Evolutionary conservation across 2,329 filamentous ascomycete genomes (phyloP), one percentile per base, ranked within the genome.

Genomic region (Aspergillus viridinutans): DNA sequence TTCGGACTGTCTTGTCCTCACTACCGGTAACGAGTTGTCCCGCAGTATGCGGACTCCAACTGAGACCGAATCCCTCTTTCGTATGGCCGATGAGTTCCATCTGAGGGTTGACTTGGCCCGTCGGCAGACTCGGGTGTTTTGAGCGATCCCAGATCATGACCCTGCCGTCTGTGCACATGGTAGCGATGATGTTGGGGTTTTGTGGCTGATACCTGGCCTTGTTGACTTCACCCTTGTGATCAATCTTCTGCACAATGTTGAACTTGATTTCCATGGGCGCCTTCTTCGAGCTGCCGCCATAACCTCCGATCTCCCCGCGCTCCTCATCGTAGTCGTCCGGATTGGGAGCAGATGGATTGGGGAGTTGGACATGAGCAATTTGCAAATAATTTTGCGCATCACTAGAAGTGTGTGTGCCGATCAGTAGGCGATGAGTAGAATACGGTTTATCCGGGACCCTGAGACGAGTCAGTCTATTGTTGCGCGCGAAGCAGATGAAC

Each of bases 121-220:
- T 84, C 7, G 93, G 92, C 61, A 87, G 80, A 55, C 88, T 85
- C 50, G 88, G 88, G 73, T 97, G 93, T 81, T 97, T 97, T 53
- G 93, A 96, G 64, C 93, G 88, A 78, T 99, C 94, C 78, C 95
- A 99, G 64, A 99, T 86, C 72, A 97, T 86, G 45, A 97, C 90
- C 64, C 86, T 88, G 61, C 90, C 90, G 72, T 97, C 90, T 7
- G 90, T 85, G 62, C 90, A 92, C 76, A 97, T 87, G 0, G 94
- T 97, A 3, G 94, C 94, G 67, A 99, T 95, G 57, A 99, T 87
- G 69, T 99, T 92, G 4, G 93, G 92, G 70, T 99, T 99, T 73
- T 97, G 93, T 12, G 94, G 94, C 76, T 97, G 92, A 72, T 97
- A 97, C 64, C 94, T 88, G 17, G 94, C 95, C 80, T 97, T 99